These are phyloP conservation scores for Jackrogersella minutella DNA, from an alignment of 495 filamentous ascomycete genomes.

Conservation along the genomic window DNA sequence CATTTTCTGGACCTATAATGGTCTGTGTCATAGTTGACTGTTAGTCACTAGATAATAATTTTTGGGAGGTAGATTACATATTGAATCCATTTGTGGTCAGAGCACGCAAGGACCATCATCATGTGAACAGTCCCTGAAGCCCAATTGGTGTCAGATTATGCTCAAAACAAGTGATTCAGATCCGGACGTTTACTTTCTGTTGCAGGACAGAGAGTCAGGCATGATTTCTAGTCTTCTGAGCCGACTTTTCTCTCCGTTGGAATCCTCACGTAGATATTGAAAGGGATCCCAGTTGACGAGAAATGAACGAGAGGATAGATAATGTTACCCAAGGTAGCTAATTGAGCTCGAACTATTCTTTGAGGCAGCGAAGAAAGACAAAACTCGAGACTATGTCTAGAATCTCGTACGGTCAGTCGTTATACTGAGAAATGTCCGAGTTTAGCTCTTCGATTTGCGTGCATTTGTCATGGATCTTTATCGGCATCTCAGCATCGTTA, in stretches of 20 bases:
- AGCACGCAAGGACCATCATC: too few relatives aligned
- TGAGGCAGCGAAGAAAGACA: background rate
- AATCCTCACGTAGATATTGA: background rate
- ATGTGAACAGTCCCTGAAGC: too few relatives aligned
- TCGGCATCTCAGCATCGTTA: background rate
- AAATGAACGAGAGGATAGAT: conserved; percentile 3
- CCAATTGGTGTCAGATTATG: too few relatives aligned
- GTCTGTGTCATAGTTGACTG: too few relatives aligned
- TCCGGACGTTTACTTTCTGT: too few relatives aligned
- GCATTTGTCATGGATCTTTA: conserved; percentile 8
- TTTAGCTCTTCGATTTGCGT: conserved; percentile 1
- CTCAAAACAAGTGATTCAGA: too few relatives aligned
- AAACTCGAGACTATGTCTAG: conserved; percentile 1
- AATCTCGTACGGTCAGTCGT: conserved; percentile 1
- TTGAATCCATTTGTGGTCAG: too few relatives aligned
- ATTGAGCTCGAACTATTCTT: conserved; percentile 4
- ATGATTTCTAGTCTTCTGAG: background rate
- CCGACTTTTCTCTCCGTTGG: background rate
- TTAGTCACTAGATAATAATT: too few relatives aligned
- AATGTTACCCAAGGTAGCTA: background rate
- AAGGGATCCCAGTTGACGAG: background rate
- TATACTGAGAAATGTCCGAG: background rate
- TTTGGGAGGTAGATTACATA: too few relatives aligned
- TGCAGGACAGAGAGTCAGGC: background rate
- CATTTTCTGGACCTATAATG: background rate